Percentiles rank a stretch among this genome's conserved stretches.
phyloP scores from a whole-genome alignment of 192 early-diverging fungal genomes.

The Haplosporangium gracile region DNA sequence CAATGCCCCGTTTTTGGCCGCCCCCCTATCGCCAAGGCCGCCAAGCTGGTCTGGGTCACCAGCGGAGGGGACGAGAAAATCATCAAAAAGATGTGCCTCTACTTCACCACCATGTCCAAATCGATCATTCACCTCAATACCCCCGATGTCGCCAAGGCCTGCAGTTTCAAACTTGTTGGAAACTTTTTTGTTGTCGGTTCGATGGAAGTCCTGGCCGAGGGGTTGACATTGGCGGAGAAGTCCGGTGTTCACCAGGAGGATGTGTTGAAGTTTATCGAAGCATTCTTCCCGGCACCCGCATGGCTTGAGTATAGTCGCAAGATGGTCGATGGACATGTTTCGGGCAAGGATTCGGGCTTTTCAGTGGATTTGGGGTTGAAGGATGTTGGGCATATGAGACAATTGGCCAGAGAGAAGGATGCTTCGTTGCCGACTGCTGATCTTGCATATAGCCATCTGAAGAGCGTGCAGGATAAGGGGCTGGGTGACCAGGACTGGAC shows the following conservation, averaged over 20 bases:
- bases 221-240: conserved; percentile 71
- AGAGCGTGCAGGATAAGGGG: conserved; percentile 38
- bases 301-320: conserved; percentile 49
- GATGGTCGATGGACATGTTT: conserved; percentile 23
- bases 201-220: conserved; percentile 76
- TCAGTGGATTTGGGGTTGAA: conserved; percentile 61
- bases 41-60: conserved; percentile 46
- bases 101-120: conserved; percentile 55
- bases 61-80: conserved; percentile 42
- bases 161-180: conserved; percentile 73
- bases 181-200: conserved; percentile 73
- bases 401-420: conserved; percentile 55
- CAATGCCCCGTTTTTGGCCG: conserved; percentile 63
- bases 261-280: conserved; percentile 68
- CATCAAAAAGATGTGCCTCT: conserved; percentile 51
- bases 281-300: conserved; percentile 62
- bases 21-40: conserved; percentile 41
- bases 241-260: conserved; percentile 68
- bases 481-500: conserved; percentile 40
- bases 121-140: conserved; percentile 58
- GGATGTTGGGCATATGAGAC: conserved; percentile 61
- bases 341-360: conserved; percentile 57
- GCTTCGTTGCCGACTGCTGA: conserved; percentile 59
- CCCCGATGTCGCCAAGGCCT: conserved; percentile 59
- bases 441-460: conserved; percentile 42